Evolutionary conservation across 371 early-diverging fungal species (phyloP), one percentile per base, ranked within the genome.

Genomic region (Cokeromyces recurvatus): DNA sequence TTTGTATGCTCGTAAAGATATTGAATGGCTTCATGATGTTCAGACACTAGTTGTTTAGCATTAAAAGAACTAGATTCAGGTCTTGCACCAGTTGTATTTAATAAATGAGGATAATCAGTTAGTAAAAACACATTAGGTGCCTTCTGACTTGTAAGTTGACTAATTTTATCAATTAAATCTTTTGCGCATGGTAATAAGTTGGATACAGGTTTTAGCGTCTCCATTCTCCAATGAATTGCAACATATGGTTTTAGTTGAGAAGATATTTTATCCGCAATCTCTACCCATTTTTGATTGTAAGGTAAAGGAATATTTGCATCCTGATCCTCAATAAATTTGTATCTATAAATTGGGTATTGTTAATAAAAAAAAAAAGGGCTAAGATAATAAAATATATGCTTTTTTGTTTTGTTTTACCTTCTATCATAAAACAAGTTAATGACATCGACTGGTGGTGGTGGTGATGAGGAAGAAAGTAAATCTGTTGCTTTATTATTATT

Each of bases 211-310:
- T 69, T 67, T 12, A 74, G 57, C 19, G 67, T 64, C 36, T 75
- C 76, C 76, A 75, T 75, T 29, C 72, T 60, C 72, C 76, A 75
- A 43, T 75, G 76, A 36, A 75, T 63, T 3, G 76, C 76, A 8
- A 75, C 62, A 58, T 55, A 75, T 15, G 72, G 76, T 12, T 47
- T 41, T 17, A 75, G 40, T 16, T 66, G 55, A 5, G 43, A 27
- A 7, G 70, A 59, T 46, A 71, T 66, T 17, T 49, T 44, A 38
- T 71, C 57, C 0, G 75, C 72, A 4, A 64, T 43, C 2, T 51
- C 37, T 1, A 43, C 48, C 68, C 70, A 67, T 16, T 48, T 41
- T 21, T 44, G 40, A 32, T 51, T 62, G 31, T 71, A 75, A 14
- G 60, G 43, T 21, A 75, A n/a, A 1, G 75, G 71, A 10, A 22